Conservation (phyloP, 768 basidiomycete species). For the Tulasnella sp. region DNA sequence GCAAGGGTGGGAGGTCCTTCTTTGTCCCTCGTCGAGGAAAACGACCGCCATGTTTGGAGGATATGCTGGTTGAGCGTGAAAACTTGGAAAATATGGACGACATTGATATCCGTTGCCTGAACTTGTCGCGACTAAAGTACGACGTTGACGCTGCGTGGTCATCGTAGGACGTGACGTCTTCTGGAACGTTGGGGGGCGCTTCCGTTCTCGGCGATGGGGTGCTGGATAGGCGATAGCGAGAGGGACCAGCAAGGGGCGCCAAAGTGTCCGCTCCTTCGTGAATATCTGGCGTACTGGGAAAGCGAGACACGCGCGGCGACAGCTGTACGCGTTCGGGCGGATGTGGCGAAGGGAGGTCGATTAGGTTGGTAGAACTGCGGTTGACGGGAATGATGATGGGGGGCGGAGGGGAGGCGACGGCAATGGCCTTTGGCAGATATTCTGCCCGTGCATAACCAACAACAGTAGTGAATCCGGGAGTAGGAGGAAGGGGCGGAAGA, state of each 20-base stretch:
- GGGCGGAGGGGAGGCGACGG: background rate
- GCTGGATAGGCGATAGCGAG: conserved; percentile 17
- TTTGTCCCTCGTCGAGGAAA: background rate
- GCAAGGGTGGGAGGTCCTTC: conserved; percentile 16
- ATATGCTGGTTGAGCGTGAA: conserved; percentile 12
- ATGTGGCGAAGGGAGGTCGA: conserved; percentile 22
- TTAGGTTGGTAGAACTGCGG: conserved; percentile 11
- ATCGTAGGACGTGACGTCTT: conserved; percentile 13
- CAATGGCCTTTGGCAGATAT: conserved; percentile 22
- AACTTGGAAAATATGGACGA: conserved; percentile 24
- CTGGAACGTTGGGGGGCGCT: conserved; percentile 24
- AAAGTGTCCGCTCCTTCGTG: background rate
- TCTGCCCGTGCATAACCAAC: conserved; percentile 24
- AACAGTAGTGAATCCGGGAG: conserved; percentile 7
- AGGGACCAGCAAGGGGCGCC: conserved; percentile 3
- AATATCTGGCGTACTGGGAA: background rate
- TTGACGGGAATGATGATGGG: conserved; percentile 21
- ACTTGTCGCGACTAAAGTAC: conserved; percentile 1
- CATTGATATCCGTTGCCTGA: conserved; percentile 20
- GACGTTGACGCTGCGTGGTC: background rate
- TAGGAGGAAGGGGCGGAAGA: background rate
- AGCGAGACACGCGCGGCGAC: conserved; percentile 12
- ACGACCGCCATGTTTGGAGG: conserved; percentile 8
- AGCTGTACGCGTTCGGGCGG: background rate
- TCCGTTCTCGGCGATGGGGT: conserved; percentile 12